phyloP scores from a whole-genome alignment of 2,329 filamentous ascomycete species.

The Aphanoascus verrucosus region DNA sequence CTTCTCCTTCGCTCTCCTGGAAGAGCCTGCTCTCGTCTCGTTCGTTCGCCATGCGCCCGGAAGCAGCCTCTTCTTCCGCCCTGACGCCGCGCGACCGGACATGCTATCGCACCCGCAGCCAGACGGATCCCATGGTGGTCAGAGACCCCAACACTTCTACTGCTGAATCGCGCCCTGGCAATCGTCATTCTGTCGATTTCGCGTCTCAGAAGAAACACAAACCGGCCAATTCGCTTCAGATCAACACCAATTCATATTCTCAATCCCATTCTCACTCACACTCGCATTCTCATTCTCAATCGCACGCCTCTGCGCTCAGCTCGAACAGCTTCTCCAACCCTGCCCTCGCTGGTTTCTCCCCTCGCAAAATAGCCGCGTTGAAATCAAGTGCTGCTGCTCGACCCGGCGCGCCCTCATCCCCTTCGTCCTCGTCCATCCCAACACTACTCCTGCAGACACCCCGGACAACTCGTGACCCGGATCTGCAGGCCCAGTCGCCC shows the following conservation, averaged over 20 bases:
- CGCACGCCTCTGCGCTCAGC: slow-evolving; percentile 17
- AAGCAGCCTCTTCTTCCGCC: slow-evolving; percentile 6
- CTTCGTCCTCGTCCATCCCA: slow-evolving; percentile 7
- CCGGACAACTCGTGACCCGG: slow-evolving; percentile 24
- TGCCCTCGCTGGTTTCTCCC: slow-evolving; percentile 20
- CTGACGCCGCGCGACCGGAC: neutral
- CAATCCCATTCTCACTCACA: too few relatives aligned
- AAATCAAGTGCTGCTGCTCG: slow-evolving; percentile 12
- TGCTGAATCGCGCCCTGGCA: neutral
- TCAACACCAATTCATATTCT: neutral
- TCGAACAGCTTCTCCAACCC: slow-evolving; percentile 21
- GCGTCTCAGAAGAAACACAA: slow-evolving; percentile 18
- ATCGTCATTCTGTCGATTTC: slow-evolving; percentile 13
- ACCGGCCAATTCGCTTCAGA: slow-evolving; percentile 16
- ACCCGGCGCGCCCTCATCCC: slow-evolving; percentile 6
- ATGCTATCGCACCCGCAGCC: slow-evolving; percentile 13
- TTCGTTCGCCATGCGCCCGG: slow-evolving; percentile 6
- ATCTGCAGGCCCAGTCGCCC: slow-evolving; percentile 17
- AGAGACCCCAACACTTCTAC: too few relatives aligned
- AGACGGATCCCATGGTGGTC: slow-evolving; percentile 13
- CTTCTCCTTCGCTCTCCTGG: too few relatives aligned
- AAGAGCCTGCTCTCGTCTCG: neutral
- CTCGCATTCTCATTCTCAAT: too few relatives aligned
- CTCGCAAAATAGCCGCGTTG: slow-evolving; percentile 20
- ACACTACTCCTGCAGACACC: slow-evolving; percentile 15